phyloP scores from a whole-genome alignment of 257 asterid species.

The Nicotiana sylvestris region DNA sequence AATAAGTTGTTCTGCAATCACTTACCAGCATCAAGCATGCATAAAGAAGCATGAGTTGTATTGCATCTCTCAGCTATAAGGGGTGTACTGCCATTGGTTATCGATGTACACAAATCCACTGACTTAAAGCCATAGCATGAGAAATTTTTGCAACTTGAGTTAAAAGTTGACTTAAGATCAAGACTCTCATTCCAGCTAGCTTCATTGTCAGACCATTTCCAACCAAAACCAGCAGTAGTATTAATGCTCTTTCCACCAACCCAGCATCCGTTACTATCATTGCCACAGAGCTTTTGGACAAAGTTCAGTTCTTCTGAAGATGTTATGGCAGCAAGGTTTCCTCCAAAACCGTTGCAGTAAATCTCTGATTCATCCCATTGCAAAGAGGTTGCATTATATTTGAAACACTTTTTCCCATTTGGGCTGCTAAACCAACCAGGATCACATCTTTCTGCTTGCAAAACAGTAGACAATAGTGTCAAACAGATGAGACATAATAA shows the following conservation, averaged over 20 bases:
- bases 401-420: constrained; percentile 49
- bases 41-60: constrained; percentile 48
- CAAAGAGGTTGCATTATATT: constrained; percentile 33
- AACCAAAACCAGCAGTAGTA: constrained; percentile 24
- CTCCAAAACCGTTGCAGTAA: constrained; percentile 49
- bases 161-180: constrained; percentile 20
- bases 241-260: constrained; percentile 63
- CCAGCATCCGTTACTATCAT: constrained; percentile 66
- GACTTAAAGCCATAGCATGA: constrained; percentile 37
- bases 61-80: constrained; percentile 69
- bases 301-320: constrained; percentile 50
- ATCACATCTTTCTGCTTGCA: constrained; percentile 51
- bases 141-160: constrained; percentile 40
- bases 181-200: constrained; percentile 49
- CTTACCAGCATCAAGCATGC: constrained; percentile 65
- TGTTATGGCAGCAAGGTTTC: constrained; percentile 61
- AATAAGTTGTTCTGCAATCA: constrained; percentile 8
- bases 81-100: constrained; percentile 39
- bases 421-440: constrained; percentile 57
- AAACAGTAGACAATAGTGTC: constrained; percentile 7
- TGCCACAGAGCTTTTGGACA: constrained; percentile 52
- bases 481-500: constrained; percentile 9
- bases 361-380: constrained; percentile 78
- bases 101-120: constrained; percentile 48
- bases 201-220: constrained; percentile 80